Evolutionary conservation across 73 alveolate species (phyloP).

Genomic region (Paramecium caudatum): DNA sequence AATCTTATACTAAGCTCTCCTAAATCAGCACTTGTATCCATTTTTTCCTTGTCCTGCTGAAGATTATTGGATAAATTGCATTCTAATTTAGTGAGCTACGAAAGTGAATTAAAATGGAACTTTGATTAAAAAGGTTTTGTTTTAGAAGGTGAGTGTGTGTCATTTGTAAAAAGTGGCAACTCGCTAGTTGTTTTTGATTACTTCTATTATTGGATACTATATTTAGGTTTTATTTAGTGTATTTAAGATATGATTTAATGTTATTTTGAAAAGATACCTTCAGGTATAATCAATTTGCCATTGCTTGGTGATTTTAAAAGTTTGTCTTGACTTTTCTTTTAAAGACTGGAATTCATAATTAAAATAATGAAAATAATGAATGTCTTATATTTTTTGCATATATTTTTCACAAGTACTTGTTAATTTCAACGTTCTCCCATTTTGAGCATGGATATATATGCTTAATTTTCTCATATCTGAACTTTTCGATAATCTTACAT

Average conservation of each 20-base stretch:
- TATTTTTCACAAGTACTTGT: slow-evolving; percentile 34
- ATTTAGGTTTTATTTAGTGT: not conserved
- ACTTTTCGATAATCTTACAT: slow-evolving; percentile 47
- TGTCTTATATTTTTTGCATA: too few relatives aligned
- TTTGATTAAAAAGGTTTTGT: not conserved
- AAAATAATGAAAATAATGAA: too few relatives aligned
- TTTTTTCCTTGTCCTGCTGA: slow-evolving; percentile 2
- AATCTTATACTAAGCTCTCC: not conserved
- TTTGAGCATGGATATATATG: slow-evolving; percentile 66
- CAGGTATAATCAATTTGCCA: too few relatives aligned
- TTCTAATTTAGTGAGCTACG: not conserved
- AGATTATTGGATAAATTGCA: not conserved
- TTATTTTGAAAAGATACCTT: not conserved
- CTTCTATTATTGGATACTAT: not conserved
- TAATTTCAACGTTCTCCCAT: slow-evolving; percentile 67
- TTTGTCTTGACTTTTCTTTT: too few relatives aligned
- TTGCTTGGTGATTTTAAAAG: too few relatives aligned
- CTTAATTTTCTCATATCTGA: slow-evolving; percentile 59
- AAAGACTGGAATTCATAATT: too few relatives aligned
- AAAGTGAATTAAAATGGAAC: not conserved
- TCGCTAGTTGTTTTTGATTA: not conserved
- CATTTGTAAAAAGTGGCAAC: not conserved
- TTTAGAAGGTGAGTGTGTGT: not conserved
- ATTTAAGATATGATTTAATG: not conserved
- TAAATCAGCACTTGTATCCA: not conserved